A percentile compares a stretch with the other conserved stretches of the same genome.
These are phyloP conservation scores for Tolypocladium cylindrosporum DNA, from an alignment of 2,329 filamentous ascomycete species.

Conservation along the genomic window DNA sequence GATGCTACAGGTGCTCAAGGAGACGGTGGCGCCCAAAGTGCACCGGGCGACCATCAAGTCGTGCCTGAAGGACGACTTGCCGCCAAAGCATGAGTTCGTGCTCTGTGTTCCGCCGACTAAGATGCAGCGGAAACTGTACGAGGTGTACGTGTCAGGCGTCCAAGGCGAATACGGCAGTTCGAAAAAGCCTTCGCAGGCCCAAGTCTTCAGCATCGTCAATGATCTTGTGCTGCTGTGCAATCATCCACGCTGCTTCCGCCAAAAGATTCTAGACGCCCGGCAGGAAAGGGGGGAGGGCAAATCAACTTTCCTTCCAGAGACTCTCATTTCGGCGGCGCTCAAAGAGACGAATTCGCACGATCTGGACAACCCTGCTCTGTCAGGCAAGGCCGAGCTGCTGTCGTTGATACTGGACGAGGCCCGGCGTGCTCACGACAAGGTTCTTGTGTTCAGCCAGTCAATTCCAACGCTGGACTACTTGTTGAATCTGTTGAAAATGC, in stretches of 20 bases:
- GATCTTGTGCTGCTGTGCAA: slow-evolving; percentile 39
- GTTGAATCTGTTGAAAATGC: slow-evolving; percentile 39
- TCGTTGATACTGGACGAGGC: slow-evolving; percentile 59
- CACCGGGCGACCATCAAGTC: slow-evolving; percentile 59
- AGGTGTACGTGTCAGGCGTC: slow-evolving; percentile 27
- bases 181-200: slow-evolving; percentile 3
- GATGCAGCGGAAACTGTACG: slow-evolving; percentile 56
- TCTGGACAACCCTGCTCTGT: slow-evolving; percentile 40
- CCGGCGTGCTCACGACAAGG: slow-evolving; percentile 54
- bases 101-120: slow-evolving; percentile 61
- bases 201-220: slow-evolving; percentile 24
- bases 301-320: slow-evolving; percentile 11
- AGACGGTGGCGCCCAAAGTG: slow-evolving; percentile 67
- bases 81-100: slow-evolving; percentile 72
- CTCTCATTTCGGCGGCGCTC: slow-evolving; percentile 17
- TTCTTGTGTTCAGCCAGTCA: slow-evolving; percentile 72
- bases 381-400: slow-evolving; percentile 61
- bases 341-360: slow-evolving; percentile 27
- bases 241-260: slow-evolving; percentile 39
- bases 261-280: slow-evolving; percentile 15
- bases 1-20: slow-evolving; percentile 60
- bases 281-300: slow-evolving; percentile 5
- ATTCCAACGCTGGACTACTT: slow-evolving; percentile 62
- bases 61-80: slow-evolving; percentile 56
- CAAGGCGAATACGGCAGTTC: background rate